phyloP scores from a whole-genome alignment of 176 grass and related monocot genomes.

The Ensete ventricosum region DNA sequence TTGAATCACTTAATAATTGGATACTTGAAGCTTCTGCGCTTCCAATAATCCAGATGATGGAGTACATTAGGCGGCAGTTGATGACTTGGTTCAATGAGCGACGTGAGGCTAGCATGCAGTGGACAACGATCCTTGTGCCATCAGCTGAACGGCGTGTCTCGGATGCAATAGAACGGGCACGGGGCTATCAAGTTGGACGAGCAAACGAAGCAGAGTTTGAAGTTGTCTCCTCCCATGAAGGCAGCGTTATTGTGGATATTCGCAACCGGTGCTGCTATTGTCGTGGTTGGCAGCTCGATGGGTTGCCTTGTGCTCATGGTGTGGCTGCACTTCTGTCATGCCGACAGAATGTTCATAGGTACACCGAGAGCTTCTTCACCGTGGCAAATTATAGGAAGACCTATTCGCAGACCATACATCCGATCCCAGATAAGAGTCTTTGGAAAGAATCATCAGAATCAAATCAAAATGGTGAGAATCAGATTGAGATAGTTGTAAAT shows the following conservation, averaged over 20 bases:
- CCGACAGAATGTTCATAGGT: slow-evolving; percentile 90
- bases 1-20: slow-evolving; percentile 64
- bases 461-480: slow-evolving; percentile 32
- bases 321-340: slow-evolving; percentile 87
- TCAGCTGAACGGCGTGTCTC: slow-evolving; percentile 53
- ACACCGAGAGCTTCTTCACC: slow-evolving; percentile 87
- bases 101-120: slow-evolving; percentile 87
- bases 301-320: slow-evolving; percentile 77
- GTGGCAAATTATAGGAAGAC: slow-evolving; percentile 85
- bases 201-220: slow-evolving; percentile 92
- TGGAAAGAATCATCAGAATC: slow-evolving; percentile 51
- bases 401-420: slow-evolving; percentile 90
- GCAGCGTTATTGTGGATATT: slow-evolving; percentile 79
- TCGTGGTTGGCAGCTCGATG: slow-evolving; percentile 89
- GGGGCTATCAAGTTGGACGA: slow-evolving; percentile 75
- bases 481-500: slow-evolving; percentile 41
- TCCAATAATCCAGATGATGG: slow-evolving; percentile 97
- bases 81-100: slow-evolving; percentile 98
- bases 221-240: slow-evolving; percentile 74
- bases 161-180: slow-evolving; percentile 76
- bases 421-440: slow-evolving; percentile 76
- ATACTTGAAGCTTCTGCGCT: slow-evolving; percentile 75
- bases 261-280: slow-evolving; percentile 87
- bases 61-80: slow-evolving; percentile 68
- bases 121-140: slow-evolving; percentile 72